phyloP scores from a whole-genome alignment of 257 asterid genomes.

The Misopates orontium region DNA sequence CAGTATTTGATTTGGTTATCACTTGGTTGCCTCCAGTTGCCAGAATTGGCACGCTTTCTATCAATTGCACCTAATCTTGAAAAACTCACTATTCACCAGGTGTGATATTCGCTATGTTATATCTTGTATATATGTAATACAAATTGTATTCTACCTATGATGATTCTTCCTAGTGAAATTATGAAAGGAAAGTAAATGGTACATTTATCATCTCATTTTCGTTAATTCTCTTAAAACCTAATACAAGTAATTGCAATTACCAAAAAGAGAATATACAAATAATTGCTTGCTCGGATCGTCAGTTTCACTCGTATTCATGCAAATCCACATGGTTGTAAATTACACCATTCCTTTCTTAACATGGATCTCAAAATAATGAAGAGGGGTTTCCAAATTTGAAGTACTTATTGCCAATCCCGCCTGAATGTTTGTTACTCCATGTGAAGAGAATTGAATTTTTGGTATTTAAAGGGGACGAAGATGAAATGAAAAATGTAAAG shows the following conservation, averaged over 20 bases:
- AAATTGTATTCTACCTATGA: neutral
- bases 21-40: neutral
- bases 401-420: neutral
- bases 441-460: conserved; percentile 6
- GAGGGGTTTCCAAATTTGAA: neutral
- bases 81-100: neutral
- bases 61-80: neutral
- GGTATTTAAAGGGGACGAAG: neutral
- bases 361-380: neutral
- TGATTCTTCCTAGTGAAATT: too few relatives aligned
- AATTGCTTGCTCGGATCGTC: neutral
- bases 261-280: too few relatives aligned
- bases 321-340: neutral
- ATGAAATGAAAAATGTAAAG: neutral
- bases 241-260: too few relatives aligned
- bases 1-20: neutral
- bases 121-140: neutral
- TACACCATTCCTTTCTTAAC: neutral
- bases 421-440: neutral
- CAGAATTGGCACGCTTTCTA: neutral
- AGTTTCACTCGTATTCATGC: neutral
- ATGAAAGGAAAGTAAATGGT: too few relatives aligned
- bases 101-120: neutral
- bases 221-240: too few relatives aligned
- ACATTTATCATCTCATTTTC: too few relatives aligned